Percentiles rank a stretch among this genome's conserved stretches.
These are phyloP conservation scores for Trichoderma aggressivum DNA, from an alignment of 2,329 filamentous ascomycete species.

Conservation along the genomic window DNA sequence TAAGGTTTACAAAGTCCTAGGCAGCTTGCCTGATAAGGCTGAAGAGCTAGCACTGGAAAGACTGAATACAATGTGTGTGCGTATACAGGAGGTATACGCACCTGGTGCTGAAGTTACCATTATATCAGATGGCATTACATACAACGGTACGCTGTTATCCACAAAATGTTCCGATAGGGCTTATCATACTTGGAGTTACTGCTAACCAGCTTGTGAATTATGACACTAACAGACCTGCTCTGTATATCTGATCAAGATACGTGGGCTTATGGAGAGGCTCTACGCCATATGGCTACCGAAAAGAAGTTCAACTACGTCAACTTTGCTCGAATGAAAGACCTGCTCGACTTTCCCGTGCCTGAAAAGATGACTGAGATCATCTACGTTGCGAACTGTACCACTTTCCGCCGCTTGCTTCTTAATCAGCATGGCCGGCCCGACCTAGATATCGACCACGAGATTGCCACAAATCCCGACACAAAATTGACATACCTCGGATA, in stretches of 20 bases:
- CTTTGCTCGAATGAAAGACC: neutral
- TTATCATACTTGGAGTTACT: neutral
- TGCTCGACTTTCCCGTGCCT: slow-evolving; percentile 40
- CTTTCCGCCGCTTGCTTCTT: slow-evolving; percentile 30
- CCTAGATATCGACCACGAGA: slow-evolving; percentile 29
- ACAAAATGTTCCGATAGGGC: fast-evolving
- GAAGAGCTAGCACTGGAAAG: slow-evolving; percentile 30
- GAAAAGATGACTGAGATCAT: slow-evolving; percentile 42
- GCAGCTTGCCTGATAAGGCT: slow-evolving; percentile 31
- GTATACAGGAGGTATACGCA: slow-evolving; percentile 28
- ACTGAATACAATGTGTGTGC: slow-evolving; percentile 28
- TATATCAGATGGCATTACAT: slow-evolving; percentile 52
- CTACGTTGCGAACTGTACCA: slow-evolving; percentile 32
- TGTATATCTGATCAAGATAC: slow-evolving; percentile 45
- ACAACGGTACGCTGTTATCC: slow-evolving; percentile 43
- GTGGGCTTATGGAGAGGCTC: slow-evolving; percentile 47
- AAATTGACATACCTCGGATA: slow-evolving; percentile 32
- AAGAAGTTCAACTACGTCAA: neutral
- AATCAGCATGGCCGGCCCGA: slow-evolving; percentile 17
- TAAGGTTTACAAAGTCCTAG: slow-evolving; percentile 34
- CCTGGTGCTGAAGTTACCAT: slow-evolving; percentile 38
- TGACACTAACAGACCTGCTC: slow-evolving; percentile 39
- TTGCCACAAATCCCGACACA: slow-evolving; percentile 28
- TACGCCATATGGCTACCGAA: slow-evolving; percentile 34
- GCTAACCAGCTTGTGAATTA: neutral